Base-by-base conservation (phyloP, 2,329 filamentous ascomycete species). In the Tolypocladium nubicola region DNA sequence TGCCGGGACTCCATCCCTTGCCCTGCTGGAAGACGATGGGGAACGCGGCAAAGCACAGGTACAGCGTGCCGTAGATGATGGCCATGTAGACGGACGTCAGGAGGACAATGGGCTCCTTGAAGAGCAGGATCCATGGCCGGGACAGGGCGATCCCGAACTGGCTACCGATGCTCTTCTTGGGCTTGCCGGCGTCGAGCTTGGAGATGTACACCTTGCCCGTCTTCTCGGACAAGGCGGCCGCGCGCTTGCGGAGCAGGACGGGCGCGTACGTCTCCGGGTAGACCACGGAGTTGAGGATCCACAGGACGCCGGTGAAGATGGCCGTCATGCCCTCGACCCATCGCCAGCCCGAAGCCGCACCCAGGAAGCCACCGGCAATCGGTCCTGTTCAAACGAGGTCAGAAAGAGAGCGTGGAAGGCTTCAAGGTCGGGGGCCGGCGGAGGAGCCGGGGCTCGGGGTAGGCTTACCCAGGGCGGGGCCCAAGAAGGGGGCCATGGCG, bases 61-160 rank as follows among this genome's bases (percentile, higher is more conserved):
- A 84, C 4, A 83, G 67, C 0, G 78, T 81, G 26, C 77, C 77
- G 62, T 80, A 81, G 61, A 80, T 70, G 59, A 80, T 84, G 61
- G 83, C 80, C 76, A 85, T 80, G 73, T 88, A 88, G 33, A 87
- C 72, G 8, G 78, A 81, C 5, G 84, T 75, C 11, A 88, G 72
- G 13, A 87, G 67, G 30, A 88, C 83, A 61, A 88, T 88, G 6
- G 85, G 85, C 63, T 89, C 85, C 55, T 71, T 71, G 73, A 88
- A 83, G 1, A 89, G 75, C 6, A 89, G 72, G 41, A 84, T 70
- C 83, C 82, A 86, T 1, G 86, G 86, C 1, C 85, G 77, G 45
- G 77, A 71, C n/a, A 88, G 73, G 4, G 82, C 78, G 2, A 78
- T 76, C 56, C 76, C 76, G 67, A 87, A 79, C 43, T 80, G 77